Base-by-base conservation (phyloP, 179 eudicot species). In the Beta macrorhiza region DNA sequence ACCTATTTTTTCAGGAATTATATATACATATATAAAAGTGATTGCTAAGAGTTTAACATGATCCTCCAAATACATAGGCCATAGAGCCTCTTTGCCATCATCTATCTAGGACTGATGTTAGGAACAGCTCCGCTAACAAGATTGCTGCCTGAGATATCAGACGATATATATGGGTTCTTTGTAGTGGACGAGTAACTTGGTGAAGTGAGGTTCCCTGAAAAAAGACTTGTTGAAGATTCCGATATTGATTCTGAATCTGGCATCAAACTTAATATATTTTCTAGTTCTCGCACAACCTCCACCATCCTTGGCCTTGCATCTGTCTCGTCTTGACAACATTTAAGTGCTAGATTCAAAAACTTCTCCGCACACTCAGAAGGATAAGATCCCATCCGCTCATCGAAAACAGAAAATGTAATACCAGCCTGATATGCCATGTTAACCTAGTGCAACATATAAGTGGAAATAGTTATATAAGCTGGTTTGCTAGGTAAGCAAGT, bases 211-310 rank as follows among this genome's bases (percentile, higher is more conserved):
- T 74, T 57, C 45, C 75, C 14, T 51, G 37, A 55, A 13, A 13
- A 25, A 25, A 72, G 11, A 44, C 75, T 62, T 42, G 52, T 76
- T 68, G 81, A 82, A 14, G 81, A 61, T 53, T 47, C 79, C n/a
- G 83, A 64, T 63, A 75, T 65, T 56, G 91, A 72, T 45, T 87
- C 89, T 0, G 0, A 86, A 53, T 89, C 91, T n/a, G 95, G 93
- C 82, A 87, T 80, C 87, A 87, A 83, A 3, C 22, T 68, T 75
- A 85, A 78, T 63, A 93, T 88, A 79, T 32, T 75, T 79, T 93
- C 97, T 0, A 93, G 89, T 74, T 91, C 95, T 25, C 93, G 81
- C 20, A 91, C 97, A 63, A 91, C 88, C 72, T 93, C 92, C 47
- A 87, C 78, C 91, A 93, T 93, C 1, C 89, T 81, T 14, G 97